Evolutionary conservation across 1,284 basidiomycete genomes (phyloP).

Genomic region (Spongispora temasekensis): DNA sequence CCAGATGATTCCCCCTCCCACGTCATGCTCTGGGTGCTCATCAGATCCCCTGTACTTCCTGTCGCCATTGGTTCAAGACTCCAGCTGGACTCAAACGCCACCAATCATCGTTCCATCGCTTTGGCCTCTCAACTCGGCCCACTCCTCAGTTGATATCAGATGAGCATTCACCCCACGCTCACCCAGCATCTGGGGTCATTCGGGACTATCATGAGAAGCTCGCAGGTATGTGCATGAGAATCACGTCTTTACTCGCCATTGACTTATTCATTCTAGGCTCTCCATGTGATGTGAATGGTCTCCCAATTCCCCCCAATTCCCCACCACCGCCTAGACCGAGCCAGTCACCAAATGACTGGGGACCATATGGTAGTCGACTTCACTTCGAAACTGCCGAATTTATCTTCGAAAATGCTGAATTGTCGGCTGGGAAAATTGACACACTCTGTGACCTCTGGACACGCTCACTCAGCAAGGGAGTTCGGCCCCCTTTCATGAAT

Average conservation of each 20-base stretch:
- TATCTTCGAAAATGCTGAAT: background rate
- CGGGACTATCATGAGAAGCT: slow-evolving; percentile 1
- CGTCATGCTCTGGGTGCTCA: background rate
- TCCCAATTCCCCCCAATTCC: background rate
- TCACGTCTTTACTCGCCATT: background rate
- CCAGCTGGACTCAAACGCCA: background rate
- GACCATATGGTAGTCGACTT: background rate
- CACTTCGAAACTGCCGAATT: background rate
- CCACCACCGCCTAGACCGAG: background rate
- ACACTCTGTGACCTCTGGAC: slow-evolving; percentile 1
- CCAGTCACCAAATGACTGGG: slow-evolving; percentile 1
- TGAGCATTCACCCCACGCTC: background rate
- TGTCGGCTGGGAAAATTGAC: background rate
- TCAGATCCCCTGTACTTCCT: background rate
- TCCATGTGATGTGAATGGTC: background rate
- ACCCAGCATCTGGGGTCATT: background rate
- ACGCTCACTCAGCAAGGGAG: background rate
- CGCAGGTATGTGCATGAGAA: background rate
- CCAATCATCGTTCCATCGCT: background rate
- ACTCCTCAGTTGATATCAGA: background rate
- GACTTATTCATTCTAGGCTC: background rate
- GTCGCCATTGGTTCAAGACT: background rate
- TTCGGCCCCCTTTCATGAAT: slow-evolving; percentile 1
- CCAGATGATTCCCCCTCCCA: background rate
- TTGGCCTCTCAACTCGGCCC: background rate